These are phyloP conservation scores for Annona squamosa DNA, from an alignment of 164 flowering plant species.

Conservation along the genomic window DNA sequence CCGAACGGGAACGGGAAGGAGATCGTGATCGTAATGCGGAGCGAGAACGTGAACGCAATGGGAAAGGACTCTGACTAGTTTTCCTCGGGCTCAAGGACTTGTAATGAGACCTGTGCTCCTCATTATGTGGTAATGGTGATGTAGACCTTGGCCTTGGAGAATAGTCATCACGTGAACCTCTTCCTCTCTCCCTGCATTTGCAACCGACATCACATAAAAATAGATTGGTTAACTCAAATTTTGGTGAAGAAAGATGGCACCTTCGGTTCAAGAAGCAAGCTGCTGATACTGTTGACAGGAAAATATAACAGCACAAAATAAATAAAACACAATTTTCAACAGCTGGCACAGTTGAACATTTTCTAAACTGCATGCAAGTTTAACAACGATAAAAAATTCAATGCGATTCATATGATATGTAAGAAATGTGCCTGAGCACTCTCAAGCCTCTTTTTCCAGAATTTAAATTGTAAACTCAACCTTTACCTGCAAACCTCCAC, in stretches of 20 bases:
- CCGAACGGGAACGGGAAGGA: neutral
- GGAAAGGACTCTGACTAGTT: slow-evolving; percentile 24
- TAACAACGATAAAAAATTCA: neutral
- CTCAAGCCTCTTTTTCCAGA: slow-evolving; percentile 15
- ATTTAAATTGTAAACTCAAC: slow-evolving; percentile 27
- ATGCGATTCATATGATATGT: neutral
- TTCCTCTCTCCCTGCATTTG: slow-evolving; percentile 32
- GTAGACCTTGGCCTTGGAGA: slow-evolving; percentile 33
- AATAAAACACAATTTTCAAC: neutral
- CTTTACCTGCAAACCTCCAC: slow-evolving; percentile 54
- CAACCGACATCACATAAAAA: neutral
- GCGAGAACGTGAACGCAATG: slow-evolving; percentile 44
- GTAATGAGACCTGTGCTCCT: slow-evolving; percentile 13
- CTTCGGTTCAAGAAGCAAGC: neutral
- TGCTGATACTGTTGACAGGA: neutral
- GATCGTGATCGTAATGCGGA: too few species aligned
- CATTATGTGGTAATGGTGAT: slow-evolving; percentile 19
- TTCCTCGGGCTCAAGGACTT: slow-evolving; percentile 31
- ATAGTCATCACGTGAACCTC: slow-evolving; percentile 28
- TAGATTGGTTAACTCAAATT: neutral
- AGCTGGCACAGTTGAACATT: neutral
- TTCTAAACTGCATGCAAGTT: neutral
- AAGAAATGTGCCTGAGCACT: slow-evolving; percentile 12
- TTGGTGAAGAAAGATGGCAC: neutral
- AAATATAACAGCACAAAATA: neutral